Evolutionary conservation across 169 alveolate genomes (phyloP).

Genomic region (Plasmodium knowlesi): DNA sequence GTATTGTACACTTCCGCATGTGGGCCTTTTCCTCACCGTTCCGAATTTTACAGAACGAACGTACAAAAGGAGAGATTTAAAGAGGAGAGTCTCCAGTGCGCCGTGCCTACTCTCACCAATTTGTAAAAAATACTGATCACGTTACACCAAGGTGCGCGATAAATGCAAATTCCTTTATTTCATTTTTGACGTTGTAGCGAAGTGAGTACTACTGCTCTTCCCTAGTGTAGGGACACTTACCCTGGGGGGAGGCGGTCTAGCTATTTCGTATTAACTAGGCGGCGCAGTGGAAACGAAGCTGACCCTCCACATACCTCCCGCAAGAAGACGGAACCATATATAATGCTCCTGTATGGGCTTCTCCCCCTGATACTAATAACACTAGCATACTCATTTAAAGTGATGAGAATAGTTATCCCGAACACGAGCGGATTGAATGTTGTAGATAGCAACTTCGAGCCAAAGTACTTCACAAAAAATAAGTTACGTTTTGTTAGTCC

Average conservation of each 20-base stretch:
- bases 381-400: slow-evolving; percentile 9
- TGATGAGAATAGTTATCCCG: slow-evolving; percentile 43
- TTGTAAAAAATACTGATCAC: background rate
- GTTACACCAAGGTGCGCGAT: background rate
- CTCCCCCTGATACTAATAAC: background rate
- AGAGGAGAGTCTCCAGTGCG: background rate
- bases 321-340: background rate
- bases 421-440: slow-evolving; percentile 61
- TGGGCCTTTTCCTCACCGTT: background rate
- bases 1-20: background rate
- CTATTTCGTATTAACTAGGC: background rate
- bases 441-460: slow-evolving; percentile 50
- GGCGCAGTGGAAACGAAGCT: background rate
- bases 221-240: background rate
- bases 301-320: too few species aligned
- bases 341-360: background rate
- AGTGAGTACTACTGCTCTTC: background rate
- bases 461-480: slow-evolving; percentile 75
- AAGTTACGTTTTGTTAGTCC: slow-evolving; percentile 83
- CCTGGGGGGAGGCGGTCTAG: background rate
- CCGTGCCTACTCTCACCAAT: background rate
- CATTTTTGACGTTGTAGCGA: background rate
- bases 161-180: background rate
- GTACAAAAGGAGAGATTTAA: background rate
- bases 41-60: background rate